Conservation (phyloP, 768 basidiomycete genomes). For the Mycena polygramma region DNA sequence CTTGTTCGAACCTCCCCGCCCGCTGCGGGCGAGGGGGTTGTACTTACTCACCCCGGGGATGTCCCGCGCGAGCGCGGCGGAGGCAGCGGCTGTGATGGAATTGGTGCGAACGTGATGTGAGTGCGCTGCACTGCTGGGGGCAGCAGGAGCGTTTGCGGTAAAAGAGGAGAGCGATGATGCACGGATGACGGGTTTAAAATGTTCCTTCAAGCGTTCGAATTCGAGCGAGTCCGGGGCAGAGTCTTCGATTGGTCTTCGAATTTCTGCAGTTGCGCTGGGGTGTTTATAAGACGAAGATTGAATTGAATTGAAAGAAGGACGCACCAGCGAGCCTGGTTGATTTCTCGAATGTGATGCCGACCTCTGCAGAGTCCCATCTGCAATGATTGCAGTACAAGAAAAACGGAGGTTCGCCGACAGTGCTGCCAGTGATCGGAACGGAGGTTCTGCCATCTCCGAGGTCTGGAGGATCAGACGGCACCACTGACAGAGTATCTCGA, state of each 20-base stretch:
- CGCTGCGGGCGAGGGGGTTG: constrained; percentile 68
- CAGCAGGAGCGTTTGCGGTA: constrained; percentile 58
- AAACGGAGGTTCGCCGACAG: constrained; percentile 89
- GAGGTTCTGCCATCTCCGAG: constrained; percentile 66
- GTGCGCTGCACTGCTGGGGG: constrained; percentile 63
- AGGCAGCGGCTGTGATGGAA: constrained; percentile 90
- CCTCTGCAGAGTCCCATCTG: too few species aligned
- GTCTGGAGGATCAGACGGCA: constrained; percentile 89
- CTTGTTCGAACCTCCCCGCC: constrained; percentile 62
- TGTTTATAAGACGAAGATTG: too few species aligned
- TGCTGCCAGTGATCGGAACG: constrained; percentile 66
- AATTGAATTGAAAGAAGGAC: too few species aligned
- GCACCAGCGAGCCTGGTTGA: too few species aligned
- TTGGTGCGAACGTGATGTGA: too few species aligned
- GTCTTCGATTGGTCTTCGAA: too few species aligned
- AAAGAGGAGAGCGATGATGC: constrained; percentile 82
- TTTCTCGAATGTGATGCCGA: too few species aligned
- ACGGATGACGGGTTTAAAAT: constrained; percentile 94
- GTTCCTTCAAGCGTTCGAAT: constrained; percentile 95
- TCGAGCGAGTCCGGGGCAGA: constrained; percentile 87
- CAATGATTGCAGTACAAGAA: constrained; percentile 94
- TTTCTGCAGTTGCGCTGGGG: constrained; percentile 94
- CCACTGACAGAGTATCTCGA: constrained; percentile 88
- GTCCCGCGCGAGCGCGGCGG: constrained; percentile 89
- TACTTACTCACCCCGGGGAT: constrained; percentile 87